Conservation (phyloP, 768 basidiomycete species). For the Lentinula raphanica region DNA sequence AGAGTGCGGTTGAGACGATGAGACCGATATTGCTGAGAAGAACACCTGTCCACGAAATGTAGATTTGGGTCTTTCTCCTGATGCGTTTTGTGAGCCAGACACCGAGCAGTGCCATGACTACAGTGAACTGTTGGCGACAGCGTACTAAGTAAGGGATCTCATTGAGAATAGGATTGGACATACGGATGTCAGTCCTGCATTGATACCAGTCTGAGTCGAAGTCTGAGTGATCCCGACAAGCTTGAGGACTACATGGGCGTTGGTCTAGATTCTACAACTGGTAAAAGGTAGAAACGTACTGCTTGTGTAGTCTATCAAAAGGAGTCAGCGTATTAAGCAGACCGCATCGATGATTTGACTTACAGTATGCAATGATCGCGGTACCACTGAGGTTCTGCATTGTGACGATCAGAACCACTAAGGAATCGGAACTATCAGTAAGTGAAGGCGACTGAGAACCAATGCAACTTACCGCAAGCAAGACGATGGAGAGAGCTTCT, state of each 20-base stretch:
- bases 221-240: slow-evolving; percentile 7
- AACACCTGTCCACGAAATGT: slow-evolving; percentile 1
- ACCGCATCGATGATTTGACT: background rate
- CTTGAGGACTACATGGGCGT: background rate
- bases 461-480: background rate
- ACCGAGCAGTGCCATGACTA: slow-evolving; percentile 5
- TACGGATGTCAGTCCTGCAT: slow-evolving; percentile 8
- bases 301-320: slow-evolving; percentile 1
- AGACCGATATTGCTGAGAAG: slow-evolving; percentile 6
- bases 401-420: slow-evolving; percentile 6
- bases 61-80: background rate
- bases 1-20: slow-evolving; percentile 1
- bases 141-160: background rate
- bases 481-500: slow-evolving; percentile 4
- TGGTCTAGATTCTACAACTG: background rate
- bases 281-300: background rate
- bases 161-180: background rate
- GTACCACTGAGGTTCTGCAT: slow-evolving; percentile 8
- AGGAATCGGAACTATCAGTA: background rate
- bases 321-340: background rate
- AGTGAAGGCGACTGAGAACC: background rate
- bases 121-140: slow-evolving; percentile 2
- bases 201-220: slow-evolving; percentile 4
- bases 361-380: slow-evolving; percentile 7
- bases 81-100: slow-evolving; percentile 7